Evolutionary conservation across 192 early-diverging fungal species (phyloP).

Genomic region (Anaeromyces robustus): DNA sequence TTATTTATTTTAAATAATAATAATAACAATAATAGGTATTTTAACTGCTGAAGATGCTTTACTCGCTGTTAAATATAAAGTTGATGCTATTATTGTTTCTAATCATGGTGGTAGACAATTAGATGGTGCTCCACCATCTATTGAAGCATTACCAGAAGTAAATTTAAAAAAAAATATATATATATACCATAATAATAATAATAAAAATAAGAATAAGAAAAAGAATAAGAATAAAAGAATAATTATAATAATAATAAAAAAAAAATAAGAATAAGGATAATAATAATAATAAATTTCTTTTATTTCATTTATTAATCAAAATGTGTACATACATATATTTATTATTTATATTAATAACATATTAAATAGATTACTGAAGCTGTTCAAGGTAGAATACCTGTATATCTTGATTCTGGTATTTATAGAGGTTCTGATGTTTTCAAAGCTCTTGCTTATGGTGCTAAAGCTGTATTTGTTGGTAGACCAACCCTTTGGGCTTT

Average conservation of each 20-base stretch:
- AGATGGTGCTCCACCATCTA: slow-evolving; percentile 6
- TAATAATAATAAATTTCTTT: too few species aligned
- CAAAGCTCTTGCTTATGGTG: slow-evolving; percentile 16
- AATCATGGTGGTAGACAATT: slow-evolving; percentile 18
- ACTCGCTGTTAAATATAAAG: slow-evolving; percentile 6
- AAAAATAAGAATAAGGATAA: too few species aligned
- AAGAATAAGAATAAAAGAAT: too few species aligned
- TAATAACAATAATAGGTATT: slow-evolving; percentile 14
- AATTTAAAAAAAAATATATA: too few species aligned
- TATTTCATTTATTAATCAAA: too few species aligned
- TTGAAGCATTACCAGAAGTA: slow-evolving; percentile 5
- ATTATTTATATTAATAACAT: too few species aligned
- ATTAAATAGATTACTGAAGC: neutral
- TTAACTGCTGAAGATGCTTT: slow-evolving; percentile 14
- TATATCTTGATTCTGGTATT: slow-evolving; percentile 12
- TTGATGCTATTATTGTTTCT: slow-evolving; percentile 6
- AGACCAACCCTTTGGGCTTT: slow-evolving; percentile 9
- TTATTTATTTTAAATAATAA: too few species aligned
- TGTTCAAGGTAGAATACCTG: neutral
- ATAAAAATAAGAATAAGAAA: too few species aligned
- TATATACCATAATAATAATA: too few species aligned
- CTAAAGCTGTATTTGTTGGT: slow-evolving; percentile 9
- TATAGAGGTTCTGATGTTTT: slow-evolving; percentile 12
- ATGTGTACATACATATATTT: too few species aligned
- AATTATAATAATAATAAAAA: too few species aligned